Conservation (phyloP, 768 basidiomycete genomes). For the Rhizopogon vulgaris region DNA sequence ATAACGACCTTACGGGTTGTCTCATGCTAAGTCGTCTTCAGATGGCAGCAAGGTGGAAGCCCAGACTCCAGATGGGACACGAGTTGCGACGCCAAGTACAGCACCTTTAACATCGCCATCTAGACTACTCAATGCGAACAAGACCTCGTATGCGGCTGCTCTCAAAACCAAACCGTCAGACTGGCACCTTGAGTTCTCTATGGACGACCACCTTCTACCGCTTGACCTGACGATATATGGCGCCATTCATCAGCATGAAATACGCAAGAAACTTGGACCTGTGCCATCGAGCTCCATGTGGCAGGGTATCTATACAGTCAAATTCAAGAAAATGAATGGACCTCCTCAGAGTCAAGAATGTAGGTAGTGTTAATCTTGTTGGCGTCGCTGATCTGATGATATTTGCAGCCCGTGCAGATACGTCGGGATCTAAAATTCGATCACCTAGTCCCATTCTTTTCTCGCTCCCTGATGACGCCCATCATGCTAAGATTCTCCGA, state of each 20-base stretch:
- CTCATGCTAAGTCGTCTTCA: constrained; percentile 22
- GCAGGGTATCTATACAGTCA: constrained; percentile 87
- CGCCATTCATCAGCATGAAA: constrained; percentile 89
- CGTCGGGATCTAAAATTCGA: constrained; percentile 43
- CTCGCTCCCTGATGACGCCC: constrained; percentile 77
- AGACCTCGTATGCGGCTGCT: constrained; percentile 88
- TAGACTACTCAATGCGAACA: constrained; percentile 27
- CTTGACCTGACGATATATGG: constrained; percentile 94
- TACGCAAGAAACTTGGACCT: constrained; percentile 63
- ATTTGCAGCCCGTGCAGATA: constrained; percentile 23
- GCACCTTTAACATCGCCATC: constrained; percentile 26
- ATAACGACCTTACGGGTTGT: background rate
- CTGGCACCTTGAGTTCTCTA: constrained; percentile 95
- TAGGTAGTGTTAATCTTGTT: constrained; percentile 26
- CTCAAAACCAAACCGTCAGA: constrained; percentile 89
- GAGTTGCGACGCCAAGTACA: constrained; percentile 81
- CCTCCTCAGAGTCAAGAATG: constrained; percentile 62
- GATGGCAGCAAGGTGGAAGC: constrained; percentile 94
- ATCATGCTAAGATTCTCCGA: constrained; percentile 86
- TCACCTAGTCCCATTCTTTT: constrained; percentile 66
- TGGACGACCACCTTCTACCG: constrained; percentile 82
- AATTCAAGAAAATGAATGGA: constrained; percentile 88
- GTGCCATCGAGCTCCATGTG: constrained; percentile 71
- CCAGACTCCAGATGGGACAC: constrained; percentile 94
- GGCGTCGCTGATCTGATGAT: background rate